phyloP scores from a whole-genome alignment of 1,284 basidiomycete genomes.

The Ceratobasidium sp. region DNA sequence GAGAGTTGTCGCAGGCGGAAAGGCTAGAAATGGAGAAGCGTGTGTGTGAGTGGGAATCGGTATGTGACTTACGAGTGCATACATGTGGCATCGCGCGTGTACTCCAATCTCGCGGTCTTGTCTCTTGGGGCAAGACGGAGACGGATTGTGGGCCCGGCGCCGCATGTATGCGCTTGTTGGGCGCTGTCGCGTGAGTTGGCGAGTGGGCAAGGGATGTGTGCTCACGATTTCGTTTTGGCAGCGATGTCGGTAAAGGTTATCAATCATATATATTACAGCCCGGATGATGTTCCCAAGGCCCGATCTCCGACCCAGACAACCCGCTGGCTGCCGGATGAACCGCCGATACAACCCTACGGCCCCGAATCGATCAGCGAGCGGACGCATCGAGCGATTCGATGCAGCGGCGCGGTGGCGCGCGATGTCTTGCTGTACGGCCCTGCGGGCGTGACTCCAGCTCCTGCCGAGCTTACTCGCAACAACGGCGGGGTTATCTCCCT shows the following conservation, averaged over 20 bases:
- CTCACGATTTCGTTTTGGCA: neutral
- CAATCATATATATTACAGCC: constrained; percentile 10
- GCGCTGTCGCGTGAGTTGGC: constrained; percentile 23
- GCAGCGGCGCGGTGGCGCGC: neutral
- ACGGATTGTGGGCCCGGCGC: constrained; percentile 10
- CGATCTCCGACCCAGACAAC: constrained; percentile 5
- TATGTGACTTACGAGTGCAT: neutral
- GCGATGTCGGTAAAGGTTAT: constrained; percentile 32
- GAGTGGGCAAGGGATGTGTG: neutral
- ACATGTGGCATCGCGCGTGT: constrained; percentile 21
- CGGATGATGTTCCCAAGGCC: neutral
- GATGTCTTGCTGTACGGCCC: constrained; percentile 22
- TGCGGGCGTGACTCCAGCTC: constrained; percentile 27
- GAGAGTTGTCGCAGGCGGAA: constrained; percentile 1
- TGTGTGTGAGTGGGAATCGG: neutral
- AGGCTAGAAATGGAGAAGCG: constrained; percentile 6
- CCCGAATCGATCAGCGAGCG: constrained; percentile 1
- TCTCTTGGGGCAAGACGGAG: neutral
- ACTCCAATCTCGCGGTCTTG: neutral
- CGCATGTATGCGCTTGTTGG: constrained; percentile 15
- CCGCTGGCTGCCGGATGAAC: neutral
- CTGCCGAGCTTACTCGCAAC: constrained; percentile 11
- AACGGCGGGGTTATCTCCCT: too few species aligned
- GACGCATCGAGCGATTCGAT: neutral
- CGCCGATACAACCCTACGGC: neutral